Percentiles rank a stretch among this genome's conserved stretches.
Conservation (phyloP, 2,329 filamentous ascomycete genomes). For the Arthrobotrys pseudoclavata region DNA sequence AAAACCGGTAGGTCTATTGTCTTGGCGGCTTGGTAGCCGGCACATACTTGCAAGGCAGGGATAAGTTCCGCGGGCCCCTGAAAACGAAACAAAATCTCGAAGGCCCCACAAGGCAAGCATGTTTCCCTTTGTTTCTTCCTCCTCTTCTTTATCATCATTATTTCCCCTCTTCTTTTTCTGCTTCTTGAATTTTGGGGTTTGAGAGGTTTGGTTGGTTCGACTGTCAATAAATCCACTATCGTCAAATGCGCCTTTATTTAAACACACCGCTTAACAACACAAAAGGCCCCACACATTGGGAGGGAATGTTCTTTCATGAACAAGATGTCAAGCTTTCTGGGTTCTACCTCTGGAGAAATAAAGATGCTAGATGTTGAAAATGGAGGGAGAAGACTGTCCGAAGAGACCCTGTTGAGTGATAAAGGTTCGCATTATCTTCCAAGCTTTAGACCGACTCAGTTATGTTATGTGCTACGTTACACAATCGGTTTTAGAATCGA, state of each 20-base stretch:
- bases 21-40: too few relatives aligned
- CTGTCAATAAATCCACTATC: too few relatives aligned
- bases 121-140: not conserved
- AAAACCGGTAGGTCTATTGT: too few relatives aligned
- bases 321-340: not conserved
- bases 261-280: not conserved
- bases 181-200: not conserved
- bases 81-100: not conserved
- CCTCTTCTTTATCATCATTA: not conserved
- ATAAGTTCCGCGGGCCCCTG: too few relatives aligned
- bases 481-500: too few relatives aligned
- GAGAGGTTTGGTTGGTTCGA: not conserved
- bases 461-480: too few relatives aligned
- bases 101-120: not conserved
- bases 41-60: too few relatives aligned
- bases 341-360: not conserved
- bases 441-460: too few relatives aligned
- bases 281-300: not conserved
- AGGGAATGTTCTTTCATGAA: not conserved
- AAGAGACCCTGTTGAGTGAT: slow-evolving; percentile 7
- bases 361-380: slow-evolving; percentile 2
- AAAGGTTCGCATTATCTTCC: slow-evolving; percentile 1
- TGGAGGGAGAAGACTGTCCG: slow-evolving; percentile 6
- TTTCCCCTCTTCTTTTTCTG: not conserved
- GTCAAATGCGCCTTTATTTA: too few relatives aligned